These are phyloP conservation scores for Silybum marianum DNA, from an alignment of 129 eudicot genomes.

Conservation along the genomic window DNA sequence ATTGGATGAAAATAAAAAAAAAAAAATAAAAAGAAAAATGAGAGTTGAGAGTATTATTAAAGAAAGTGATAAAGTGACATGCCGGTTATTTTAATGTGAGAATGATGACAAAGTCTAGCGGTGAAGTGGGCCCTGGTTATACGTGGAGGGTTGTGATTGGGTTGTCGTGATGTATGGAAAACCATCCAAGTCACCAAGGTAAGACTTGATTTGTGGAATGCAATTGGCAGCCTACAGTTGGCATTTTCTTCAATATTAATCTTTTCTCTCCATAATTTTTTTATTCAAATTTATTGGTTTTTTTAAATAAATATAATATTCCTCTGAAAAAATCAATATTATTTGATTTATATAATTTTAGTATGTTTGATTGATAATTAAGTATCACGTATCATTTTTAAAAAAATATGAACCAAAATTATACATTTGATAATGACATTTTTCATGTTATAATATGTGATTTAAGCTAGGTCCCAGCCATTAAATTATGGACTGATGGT, in stretches of 20 bases:
- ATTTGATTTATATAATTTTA: too few species aligned
- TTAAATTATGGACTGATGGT: too few species aligned
- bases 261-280: too few species aligned
- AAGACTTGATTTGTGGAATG: constrained; percentile 10
- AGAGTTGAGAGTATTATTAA: constrained; percentile 18
- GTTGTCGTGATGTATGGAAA: constrained; percentile 16
- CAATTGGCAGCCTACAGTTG: constrained; percentile 38
- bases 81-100: constrained; percentile 23
- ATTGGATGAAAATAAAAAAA: constrained; percentile 23
- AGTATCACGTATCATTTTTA: too few species aligned
- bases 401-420: too few species aligned
- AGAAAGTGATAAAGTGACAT: constrained; percentile 32
- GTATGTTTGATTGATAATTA: too few species aligned
- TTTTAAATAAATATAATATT: too few species aligned
- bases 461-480: too few species aligned
- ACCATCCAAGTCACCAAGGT: constrained; percentile 29
- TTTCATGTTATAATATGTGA: too few species aligned
- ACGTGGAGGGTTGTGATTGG: constrained; percentile 31
- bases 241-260: background rate
- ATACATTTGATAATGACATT: too few species aligned
- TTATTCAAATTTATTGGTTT: too few species aligned
- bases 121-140: constrained; percentile 13
- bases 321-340: too few species aligned
- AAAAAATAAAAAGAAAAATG: background rate
- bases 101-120: constrained; percentile 17